Conservation (phyloP, 805 yeast genomes). For the Yamadazyma takamatsuzukensis region DNA sequence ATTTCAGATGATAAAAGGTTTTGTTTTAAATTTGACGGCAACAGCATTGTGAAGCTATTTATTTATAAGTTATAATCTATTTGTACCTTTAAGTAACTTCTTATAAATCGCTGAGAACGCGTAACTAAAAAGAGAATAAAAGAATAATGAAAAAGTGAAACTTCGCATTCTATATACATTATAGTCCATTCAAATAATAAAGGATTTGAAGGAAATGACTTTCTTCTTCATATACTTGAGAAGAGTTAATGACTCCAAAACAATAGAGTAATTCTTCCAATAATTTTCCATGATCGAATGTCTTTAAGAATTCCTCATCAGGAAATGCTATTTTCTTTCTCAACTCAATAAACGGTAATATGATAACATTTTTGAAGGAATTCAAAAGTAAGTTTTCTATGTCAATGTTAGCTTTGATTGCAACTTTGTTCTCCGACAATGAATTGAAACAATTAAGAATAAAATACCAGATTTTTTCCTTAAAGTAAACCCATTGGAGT, state of each 20-base stretch:
- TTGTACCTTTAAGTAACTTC: neutral
- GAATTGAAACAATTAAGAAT: constrained; percentile 24
- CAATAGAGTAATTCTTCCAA: constrained; percentile 11
- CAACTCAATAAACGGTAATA: constrained; percentile 21
- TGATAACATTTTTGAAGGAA: constrained; percentile 25
- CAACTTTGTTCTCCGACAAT: constrained; percentile 15
- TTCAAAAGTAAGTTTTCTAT: constrained; percentile 23
- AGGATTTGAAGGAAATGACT: too few relatives aligned
- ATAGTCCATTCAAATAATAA: too few relatives aligned
- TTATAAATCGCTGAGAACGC: too few relatives aligned
- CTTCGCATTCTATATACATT: too few relatives aligned
- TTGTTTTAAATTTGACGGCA: constrained; percentile 51
- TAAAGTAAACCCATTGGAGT: constrained; percentile 26
- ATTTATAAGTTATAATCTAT: too few relatives aligned
- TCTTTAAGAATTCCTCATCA: constrained; percentile 7
- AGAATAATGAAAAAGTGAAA: too few relatives aligned
- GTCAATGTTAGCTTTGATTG: constrained; percentile 14
- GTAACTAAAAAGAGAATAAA: too few relatives aligned
- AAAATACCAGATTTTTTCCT: constrained; percentile 21
- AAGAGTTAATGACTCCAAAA: constrained; percentile 13
- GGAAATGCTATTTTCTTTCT: constrained; percentile 9
- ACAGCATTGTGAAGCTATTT: constrained; percentile 46
- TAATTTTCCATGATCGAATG: constrained; percentile 9
- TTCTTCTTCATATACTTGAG: constrained; percentile 1
- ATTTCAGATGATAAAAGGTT: constrained; percentile 74